Base-by-base conservation (phyloP, 257 asterid species). In the Solanum dulcamara region DNA sequence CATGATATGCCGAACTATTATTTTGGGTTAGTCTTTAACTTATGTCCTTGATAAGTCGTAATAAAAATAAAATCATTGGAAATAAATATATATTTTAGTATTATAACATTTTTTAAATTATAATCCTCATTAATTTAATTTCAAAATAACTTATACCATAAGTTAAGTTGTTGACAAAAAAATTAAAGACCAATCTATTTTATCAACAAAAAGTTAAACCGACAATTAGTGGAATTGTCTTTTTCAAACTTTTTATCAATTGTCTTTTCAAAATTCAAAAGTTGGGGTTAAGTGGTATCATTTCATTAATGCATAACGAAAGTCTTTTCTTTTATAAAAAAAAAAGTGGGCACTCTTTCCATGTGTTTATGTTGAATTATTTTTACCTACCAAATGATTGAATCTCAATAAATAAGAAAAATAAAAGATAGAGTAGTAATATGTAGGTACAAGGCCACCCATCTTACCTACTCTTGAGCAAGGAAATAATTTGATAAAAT, bases 401-500 rank as follows among this genome's bases (percentile, higher is more conserved):
- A 71, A 71, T 71, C 3, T 7, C 18, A 20, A n/a, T 12, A 40
- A 40, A 38, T 10, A 71, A 37, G 20, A 38, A n/a, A 11, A 74
- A 6, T n/a, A 7, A 44, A 44, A 26, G 55, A 15, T 44, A 37
- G 59, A 51, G 4, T 6, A 38, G 42, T 38, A n/a, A 30, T 33
- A 13, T 44, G 28, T 50, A 28, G 26, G 5, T 35, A 55, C 8
- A 5, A 35, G 75, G 38, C 11, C 28, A 40, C 60, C 5, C 72
- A 62, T 77, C 88, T 44, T 86, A 91, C 96, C 92, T 92, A 84
- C 86, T 91, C 32, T 85, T 88, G 37, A 93, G 88, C 91, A 92
- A 83, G 68, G 91, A 87, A 86, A 92, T 48, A 9, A 90, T 85
- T 30, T 87, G 91, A 83, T 86, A 84, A 15, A 91, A 89, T 62